Percentiles rank a stretch among this genome's conserved stretches.
Conservation (phyloP, 352 stramenopile species). For the Phytopythium ostracodes region DNA sequence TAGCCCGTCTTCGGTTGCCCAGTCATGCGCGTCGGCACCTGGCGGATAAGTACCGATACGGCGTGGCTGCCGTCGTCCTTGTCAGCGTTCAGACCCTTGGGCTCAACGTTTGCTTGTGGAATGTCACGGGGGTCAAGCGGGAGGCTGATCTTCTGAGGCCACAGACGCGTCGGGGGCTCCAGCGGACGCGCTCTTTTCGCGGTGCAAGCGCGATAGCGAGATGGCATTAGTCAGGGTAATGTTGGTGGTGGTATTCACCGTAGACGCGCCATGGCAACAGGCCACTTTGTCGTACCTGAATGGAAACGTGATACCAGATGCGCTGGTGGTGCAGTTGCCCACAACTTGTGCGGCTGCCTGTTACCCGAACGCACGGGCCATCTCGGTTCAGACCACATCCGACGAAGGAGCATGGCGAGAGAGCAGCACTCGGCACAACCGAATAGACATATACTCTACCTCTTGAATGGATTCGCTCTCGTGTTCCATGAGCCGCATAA, state of each 20-base stretch:
- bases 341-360: conserved; percentile 69
- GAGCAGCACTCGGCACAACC: too few relatives aligned
- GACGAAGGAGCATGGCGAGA: too few relatives aligned
- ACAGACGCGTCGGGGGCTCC: conserved; percentile 45
- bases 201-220: background rate
- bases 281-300: conserved; percentile 13
- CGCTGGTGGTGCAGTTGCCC: conserved; percentile 55
- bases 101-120: too few relatives aligned
- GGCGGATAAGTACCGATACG: conserved; percentile 64
- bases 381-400: background rate
- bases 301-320: conserved; percentile 67
- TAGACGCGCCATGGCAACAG: background rate
- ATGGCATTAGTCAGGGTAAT: background rate
- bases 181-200: conserved; percentile 48
- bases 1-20: conserved; percentile 85
- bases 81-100: background rate
- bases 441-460: conserved; percentile 17
- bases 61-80: conserved; percentile 13
- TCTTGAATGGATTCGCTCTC: conserved; percentile 73
- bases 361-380: background rate
- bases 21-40: conserved; percentile 81
- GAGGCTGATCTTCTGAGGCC: conserved; percentile 48
- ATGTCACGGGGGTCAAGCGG: conserved; percentile 60
- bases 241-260: background rate
- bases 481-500: conserved; percentile 80